phyloP scores from a whole-genome alignment of 225 moss, liverwort and hornwort species.

The Climacium dendroides region DNA sequence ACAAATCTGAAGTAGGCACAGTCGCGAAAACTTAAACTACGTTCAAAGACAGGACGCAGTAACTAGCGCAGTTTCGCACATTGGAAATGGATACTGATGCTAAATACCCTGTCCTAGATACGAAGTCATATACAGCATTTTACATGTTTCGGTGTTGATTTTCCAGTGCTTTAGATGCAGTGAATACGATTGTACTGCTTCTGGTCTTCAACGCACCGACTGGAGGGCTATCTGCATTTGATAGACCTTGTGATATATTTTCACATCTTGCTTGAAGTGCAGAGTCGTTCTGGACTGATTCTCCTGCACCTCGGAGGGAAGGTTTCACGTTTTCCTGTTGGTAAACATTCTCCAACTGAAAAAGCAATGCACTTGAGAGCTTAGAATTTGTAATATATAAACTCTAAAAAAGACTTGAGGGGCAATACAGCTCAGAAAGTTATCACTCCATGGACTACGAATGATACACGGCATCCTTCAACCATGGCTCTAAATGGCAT shows the following conservation, averaged over 20 bases:
- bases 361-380: background rate
- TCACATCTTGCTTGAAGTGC: slow-evolving; percentile 29
- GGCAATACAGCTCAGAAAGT: background rate
- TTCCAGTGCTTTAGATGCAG: slow-evolving; percentile 15
- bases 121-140: slow-evolving; percentile 4
- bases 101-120: background rate
- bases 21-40: background rate
- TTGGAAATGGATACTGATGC: background rate
- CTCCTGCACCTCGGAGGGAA: background rate
- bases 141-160: slow-evolving; percentile 25
- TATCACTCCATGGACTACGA: background rate
- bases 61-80: background rate
- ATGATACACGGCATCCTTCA: background rate
- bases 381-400: background rate
- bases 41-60: background rate
- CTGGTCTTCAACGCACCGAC: slow-evolving; percentile 18
- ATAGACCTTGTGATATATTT: slow-evolving; percentile 9
- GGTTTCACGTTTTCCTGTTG: slow-evolving; percentile 27
- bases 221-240: slow-evolving; percentile 3
- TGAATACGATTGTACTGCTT: slow-evolving; percentile 3
- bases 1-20: background rate
- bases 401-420: background rate
- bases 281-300: background rate
- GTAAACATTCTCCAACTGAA: slow-evolving; percentile 14
- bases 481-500: background rate